These are phyloP conservation scores for Kodamaea arcana DNA, from an alignment of 1,139 yeast genomes.

Conservation along the genomic window DNA sequence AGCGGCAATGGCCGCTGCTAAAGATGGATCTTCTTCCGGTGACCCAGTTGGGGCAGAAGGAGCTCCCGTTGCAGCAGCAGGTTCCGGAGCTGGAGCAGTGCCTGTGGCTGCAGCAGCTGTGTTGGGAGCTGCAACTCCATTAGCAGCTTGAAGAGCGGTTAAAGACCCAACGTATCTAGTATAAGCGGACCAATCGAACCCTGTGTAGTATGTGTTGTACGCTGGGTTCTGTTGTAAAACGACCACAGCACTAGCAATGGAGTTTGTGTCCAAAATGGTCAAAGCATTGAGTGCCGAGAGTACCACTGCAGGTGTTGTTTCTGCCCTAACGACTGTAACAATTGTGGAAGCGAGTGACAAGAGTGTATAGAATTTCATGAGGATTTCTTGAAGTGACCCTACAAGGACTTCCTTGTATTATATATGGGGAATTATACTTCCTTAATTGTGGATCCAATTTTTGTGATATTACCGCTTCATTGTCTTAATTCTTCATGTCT, in stretches of 20 bases:
- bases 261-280: conserved; percentile 6
- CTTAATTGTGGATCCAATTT: no score
- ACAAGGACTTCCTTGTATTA: no score
- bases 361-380: not conserved
- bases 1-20: conserved; percentile 6
- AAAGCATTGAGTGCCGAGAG: conserved; percentile 4
- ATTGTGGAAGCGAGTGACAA: conserved; percentile 4
- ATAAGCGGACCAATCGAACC: conserved; percentile 8
- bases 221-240: conserved; percentile 3
- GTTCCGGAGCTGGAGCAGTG: not conserved
- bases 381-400: no score
- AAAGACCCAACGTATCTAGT: conserved; percentile 6
- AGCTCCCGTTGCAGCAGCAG: conserved; percentile 3
- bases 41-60: conserved; percentile 4
- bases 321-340: conserved; percentile 4
- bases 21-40: conserved; percentile 3
- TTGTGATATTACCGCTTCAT: no score
- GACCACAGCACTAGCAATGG: conserved; percentile 7
- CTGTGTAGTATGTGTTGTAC: conserved; percentile 2
- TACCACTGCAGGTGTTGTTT: conserved; percentile 2
- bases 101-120: conserved; percentile 4
- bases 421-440: no score
- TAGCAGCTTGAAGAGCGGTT: conserved; percentile 3
- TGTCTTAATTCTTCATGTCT: no score
- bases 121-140: conserved; percentile 2